phyloP scores from a whole-genome alignment of 2,329 filamentous ascomycete genomes.

The Metarhizium anisopliae region DNA sequence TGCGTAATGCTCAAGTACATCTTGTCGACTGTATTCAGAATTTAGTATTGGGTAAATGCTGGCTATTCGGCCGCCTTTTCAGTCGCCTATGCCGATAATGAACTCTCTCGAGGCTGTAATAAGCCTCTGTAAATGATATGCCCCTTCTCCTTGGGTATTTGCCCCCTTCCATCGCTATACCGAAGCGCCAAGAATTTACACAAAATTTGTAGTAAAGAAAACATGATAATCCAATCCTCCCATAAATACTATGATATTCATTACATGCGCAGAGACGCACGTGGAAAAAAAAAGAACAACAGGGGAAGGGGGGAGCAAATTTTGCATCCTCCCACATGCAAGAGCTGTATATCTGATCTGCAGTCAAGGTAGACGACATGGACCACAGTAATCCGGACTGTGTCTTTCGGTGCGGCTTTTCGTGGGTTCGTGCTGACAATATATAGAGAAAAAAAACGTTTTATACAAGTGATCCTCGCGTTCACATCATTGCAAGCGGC shows the following conservation, averaged over 20 bases:
- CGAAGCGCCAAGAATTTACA: constrained; percentile 6
- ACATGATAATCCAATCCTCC: background rate
- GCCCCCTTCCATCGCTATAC: background rate
- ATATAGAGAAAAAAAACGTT: background rate
- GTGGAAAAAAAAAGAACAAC: background rate
- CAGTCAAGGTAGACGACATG: background rate
- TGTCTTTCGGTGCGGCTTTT: background rate
- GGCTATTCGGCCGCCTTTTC: background rate
- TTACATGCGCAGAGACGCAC: background rate
- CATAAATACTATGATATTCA: background rate
- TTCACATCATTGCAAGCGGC: background rate
- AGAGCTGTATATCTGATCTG: background rate
- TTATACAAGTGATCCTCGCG: background rate
- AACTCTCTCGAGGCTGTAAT: background rate
- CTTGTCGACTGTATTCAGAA: background rate
- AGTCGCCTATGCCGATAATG: background rate
- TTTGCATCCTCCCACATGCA: background rate
- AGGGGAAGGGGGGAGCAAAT: background rate
- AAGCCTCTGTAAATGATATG: background rate
- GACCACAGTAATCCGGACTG: background rate
- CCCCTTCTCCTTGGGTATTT: constrained; percentile 5
- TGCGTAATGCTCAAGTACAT: background rate
- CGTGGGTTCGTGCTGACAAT: background rate
- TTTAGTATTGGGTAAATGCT: constrained; percentile 1
- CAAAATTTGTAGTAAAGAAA: background rate